These are phyloP conservation scores for Sclerotinia spermophila DNA, from an alignment of 2,329 filamentous ascomycete genomes.

Conservation along the genomic window DNA sequence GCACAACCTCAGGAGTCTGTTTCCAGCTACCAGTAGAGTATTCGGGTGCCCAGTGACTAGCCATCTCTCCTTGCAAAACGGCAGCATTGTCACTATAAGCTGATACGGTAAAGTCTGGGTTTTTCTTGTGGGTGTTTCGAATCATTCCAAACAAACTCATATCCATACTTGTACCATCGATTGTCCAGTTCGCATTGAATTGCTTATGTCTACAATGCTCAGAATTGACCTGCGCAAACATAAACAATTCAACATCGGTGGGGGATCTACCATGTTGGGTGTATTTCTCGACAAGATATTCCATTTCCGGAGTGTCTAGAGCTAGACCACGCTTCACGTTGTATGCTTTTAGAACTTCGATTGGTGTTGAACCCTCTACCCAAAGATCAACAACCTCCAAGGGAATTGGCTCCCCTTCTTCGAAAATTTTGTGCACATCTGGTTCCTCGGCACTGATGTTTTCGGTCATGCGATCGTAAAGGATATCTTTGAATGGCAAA, in stretches of 20 bases:
- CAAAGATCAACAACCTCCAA: constrained; percentile 76
- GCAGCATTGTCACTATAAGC: constrained; percentile 98
- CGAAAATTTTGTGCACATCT: constrained; percentile 73
- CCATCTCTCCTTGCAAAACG: constrained; percentile 72
- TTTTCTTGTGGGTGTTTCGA: constrained; percentile 83
- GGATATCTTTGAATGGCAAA: constrained; percentile 61
- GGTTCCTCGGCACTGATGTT: constrained; percentile 65
- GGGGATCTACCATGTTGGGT: constrained; percentile 60
- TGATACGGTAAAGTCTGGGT: constrained; percentile 79
- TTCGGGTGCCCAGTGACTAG: constrained; percentile 82
- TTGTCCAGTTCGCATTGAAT: constrained; percentile 95
- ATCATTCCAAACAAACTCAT: constrained; percentile 94
- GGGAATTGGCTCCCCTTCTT: constrained; percentile 57
- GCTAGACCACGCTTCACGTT: constrained; percentile 83
- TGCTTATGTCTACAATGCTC: constrained; percentile 82
- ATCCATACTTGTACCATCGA: constrained; percentile 77
- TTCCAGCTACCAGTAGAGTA: constrained; percentile 84
- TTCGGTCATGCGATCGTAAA: constrained; percentile 97
- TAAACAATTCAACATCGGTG: constrained; percentile 88
- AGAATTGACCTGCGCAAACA: constrained; percentile 99
- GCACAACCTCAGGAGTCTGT: constrained; percentile 78
- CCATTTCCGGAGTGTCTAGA: constrained; percentile 82
- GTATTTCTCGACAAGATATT: constrained; percentile 87
- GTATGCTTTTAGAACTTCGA: constrained; percentile 72
- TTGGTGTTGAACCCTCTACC: constrained; percentile 58